A percentile compares a stretch with the other conserved stretches of the same genome.
Evolutionary conservation across 768 basidiomycete species (phyloP).

Genomic region (Mycena alexandri): DNA sequence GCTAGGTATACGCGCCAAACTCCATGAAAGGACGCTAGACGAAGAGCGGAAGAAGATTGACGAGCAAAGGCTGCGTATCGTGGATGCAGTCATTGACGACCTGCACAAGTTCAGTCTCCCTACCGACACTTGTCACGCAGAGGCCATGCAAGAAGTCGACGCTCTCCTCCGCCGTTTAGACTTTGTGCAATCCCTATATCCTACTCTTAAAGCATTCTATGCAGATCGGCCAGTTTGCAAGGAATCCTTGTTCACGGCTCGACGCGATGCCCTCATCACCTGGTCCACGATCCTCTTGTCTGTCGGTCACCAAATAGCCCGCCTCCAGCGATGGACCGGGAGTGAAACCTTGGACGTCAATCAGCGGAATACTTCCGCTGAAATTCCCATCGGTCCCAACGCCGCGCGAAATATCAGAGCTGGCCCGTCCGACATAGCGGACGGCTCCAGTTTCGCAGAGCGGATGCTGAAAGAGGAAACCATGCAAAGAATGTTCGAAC

Average conservation of each 20-base stretch:
- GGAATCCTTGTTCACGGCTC: constrained; percentile 77
- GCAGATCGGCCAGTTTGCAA: constrained; percentile 81
- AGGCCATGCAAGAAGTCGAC: constrained; percentile 73
- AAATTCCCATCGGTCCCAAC: constrained; percentile 58
- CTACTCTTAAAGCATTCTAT: constrained; percentile 83
- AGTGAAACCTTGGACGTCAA: constrained; percentile 92
- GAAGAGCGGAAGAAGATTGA: constrained; percentile 88
- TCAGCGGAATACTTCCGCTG: constrained; percentile 78
- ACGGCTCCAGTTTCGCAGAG: constrained; percentile 91
- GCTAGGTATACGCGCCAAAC: constrained; percentile 90
- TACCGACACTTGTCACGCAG: constrained; percentile 48
- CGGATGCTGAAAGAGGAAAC: constrained; percentile 95
- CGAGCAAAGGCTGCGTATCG: constrained; percentile 83
- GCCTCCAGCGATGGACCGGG: constrained; percentile 94
- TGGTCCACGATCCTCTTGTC: constrained; percentile 92
- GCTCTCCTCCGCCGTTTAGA: constrained; percentile 81
- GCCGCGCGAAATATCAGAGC: constrained; percentile 46
- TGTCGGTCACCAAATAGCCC: constrained; percentile 84
- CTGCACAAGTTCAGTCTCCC: constrained; percentile 80
- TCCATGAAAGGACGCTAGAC: constrained; percentile 81
- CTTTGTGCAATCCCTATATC: constrained; percentile 88
- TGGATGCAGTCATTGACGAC: constrained; percentile 88
- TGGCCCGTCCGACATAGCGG: constrained; percentile 62
- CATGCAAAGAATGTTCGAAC: constrained; percentile 95
- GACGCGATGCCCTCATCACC: constrained; percentile 89